Conservation (phyloP, 208 protist genomes). For the Crithidia thermophila region DNA sequence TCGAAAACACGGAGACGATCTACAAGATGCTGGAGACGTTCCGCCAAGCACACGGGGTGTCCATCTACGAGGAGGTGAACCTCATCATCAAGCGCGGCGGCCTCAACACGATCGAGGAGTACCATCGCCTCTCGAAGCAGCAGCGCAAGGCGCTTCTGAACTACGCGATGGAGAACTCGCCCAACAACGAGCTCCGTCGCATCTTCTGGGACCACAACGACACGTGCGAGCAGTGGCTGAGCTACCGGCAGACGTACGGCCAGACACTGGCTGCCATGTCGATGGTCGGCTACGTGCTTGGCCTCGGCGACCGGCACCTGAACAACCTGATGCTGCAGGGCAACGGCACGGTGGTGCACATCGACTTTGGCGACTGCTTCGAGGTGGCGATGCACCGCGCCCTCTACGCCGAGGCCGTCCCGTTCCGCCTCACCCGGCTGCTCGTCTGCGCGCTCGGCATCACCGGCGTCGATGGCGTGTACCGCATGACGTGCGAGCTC, state of each 20-base stretch:
- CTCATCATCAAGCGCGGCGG: conserved; percentile 76
- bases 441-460: conserved; percentile 99
- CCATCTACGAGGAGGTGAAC: conserved; percentile 89
- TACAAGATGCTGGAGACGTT: conserved; percentile 91
- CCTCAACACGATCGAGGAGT: conserved; percentile 83
- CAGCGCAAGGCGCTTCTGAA: conserved; percentile 90
- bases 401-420: conserved; percentile 99
- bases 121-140: conserved; percentile 75
- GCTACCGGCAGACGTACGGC: conserved; percentile 98
- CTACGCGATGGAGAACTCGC: conserved; percentile 94
- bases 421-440: conserved; percentile 99
- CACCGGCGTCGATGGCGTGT: conserved; percentile 98
- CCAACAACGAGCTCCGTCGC: conserved; percentile 95
- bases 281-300: conserved; percentile 98
- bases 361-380: conserved; percentile 99
- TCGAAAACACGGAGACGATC: conserved; percentile 98
- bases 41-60: conserved; percentile 64
- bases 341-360: conserved; percentile 99
- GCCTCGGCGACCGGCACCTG: conserved; percentile 99
- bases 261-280: conserved; percentile 99
- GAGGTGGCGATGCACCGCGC: conserved; percentile 99
- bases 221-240: conserved; percentile 99
- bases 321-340: conserved; percentile 99
- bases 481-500: conserved; percentile 96
- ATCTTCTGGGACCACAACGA: conserved; percentile 98